Base-by-base conservation (phyloP, 345 rosid species). In the Nasturtium officinale region DNA sequence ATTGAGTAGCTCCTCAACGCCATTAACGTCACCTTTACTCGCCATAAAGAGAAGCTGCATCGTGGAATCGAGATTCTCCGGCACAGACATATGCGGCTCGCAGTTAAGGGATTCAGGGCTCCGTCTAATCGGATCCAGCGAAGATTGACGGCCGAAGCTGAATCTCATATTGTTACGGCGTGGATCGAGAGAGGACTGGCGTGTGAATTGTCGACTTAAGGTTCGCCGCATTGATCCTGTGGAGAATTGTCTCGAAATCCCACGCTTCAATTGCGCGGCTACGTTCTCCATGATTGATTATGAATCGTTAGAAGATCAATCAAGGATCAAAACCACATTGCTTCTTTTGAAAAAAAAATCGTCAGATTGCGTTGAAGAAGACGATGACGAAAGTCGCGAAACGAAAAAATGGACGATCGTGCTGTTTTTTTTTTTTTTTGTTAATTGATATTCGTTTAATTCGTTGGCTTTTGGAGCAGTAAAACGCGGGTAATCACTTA, bases 21-120 rank as follows among this genome's bases (percentile, higher is more conserved):
- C 99, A 10, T 35, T 67, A 0, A 70, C 86, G 25, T 95, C 97
- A 1, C 96, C 99, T 60, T 82, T 81, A 29, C 90, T 84, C 1
- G 97, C 97, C 93, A 95, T 76, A 58, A 95, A 95, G 35, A 95
- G 78, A 45, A 95, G 69, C 76, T 95, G 97, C 96, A 91, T 91
- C 17, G 99, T 95, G 5, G 82, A 82, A 81, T 95, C 99, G 12
- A 95, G 83, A 74, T 95, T 91, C 85, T 90, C 99, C 15, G 99
- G 99, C 5, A 95, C 96, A 9, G 87, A 1, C 58, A 91, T 76
- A 5, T 70, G 82, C 40, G 83, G 84, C 35, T 80, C 85, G 23
- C 62, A 75, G 47, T 32, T 17, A 6, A 18, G n/a, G 3, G 71
- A 66, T 3, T 53, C 79, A 13, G 88, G 86, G 28, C 88, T 88